These are phyloP conservation scores for Neurospora sp. DNA, from an alignment of 2,329 filamentous ascomycete genomes.

Conservation along the genomic window DNA sequence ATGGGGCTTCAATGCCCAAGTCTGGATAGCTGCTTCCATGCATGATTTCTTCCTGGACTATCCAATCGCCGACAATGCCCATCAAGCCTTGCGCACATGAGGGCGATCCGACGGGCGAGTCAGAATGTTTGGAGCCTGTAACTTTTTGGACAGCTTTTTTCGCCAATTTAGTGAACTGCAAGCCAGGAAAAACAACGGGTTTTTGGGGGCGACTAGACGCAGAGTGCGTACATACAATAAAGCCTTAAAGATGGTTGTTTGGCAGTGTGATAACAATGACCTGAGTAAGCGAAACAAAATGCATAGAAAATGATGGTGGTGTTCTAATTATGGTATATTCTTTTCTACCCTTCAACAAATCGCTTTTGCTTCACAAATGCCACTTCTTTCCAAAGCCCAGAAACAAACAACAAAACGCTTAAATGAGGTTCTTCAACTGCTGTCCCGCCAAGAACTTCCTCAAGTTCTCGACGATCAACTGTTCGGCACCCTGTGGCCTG, in stretches of 20 bases:
- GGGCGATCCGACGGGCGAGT: background rate
- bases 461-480: conserved; percentile 51
- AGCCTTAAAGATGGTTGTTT: too few species aligned
- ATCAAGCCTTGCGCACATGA: background rate
- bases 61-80: too few species aligned
- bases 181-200: too few species aligned
- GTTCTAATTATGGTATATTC: background rate
- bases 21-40: too few species aligned
- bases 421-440: conserved; percentile 41
- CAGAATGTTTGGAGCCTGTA: background rate
- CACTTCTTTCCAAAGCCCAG: background rate
- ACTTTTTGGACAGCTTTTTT: too few species aligned
- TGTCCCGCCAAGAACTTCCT: conserved; percentile 49
- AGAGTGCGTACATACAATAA: too few species aligned
- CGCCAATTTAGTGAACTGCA: too few species aligned
- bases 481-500: conserved; percentile 50
- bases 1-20: too few species aligned
- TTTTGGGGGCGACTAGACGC: too few species aligned
- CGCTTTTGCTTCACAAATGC: background rate
- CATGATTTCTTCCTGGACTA: too few species aligned
- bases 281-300: background rate
- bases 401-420: background rate
- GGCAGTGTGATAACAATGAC: too few species aligned
- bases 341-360: background rate
- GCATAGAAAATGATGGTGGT: background rate